Base-by-base conservation (phyloP, 352 stramenopile species). In the Globisporangium barbulae region DNA sequence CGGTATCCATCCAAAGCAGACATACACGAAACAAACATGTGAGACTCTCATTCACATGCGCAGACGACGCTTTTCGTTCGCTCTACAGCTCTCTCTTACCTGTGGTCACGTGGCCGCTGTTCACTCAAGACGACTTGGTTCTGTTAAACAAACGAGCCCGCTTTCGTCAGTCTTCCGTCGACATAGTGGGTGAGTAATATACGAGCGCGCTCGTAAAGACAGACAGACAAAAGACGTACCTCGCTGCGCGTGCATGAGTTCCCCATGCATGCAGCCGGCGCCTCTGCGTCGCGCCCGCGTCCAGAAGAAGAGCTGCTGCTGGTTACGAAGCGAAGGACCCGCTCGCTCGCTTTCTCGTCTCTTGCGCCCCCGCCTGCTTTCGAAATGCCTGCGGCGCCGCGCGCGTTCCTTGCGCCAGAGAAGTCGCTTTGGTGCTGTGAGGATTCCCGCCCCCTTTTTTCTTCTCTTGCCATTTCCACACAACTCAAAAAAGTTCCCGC, bases 51-150 rank as follows among this genome's bases (percentile, higher is more conserved):
- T 17, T 33, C 30, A 7, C 13, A 35, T 22, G 25, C 15, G 7
- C 17, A 7, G 12, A 3, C 35, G 15, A 10, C 19, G 56, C 22
- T 25, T 49, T 33, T 56, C 45, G 31, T 12, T 49, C 30, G 19
- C 33, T 64, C 21, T 33, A n/a, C 17, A 28, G 25, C 48, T 12
- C 13, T 21, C 33, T 21, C 39, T 44, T 53, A 88, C 72, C 72
- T 74, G 67, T 85, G 67, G 25, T 75, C 66, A 35, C 72, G 73
- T 50, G 72, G 71, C 37, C 73, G 72, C 15, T 74, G 65, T 67
- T 89, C 75, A 54, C 75, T 91, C 47, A 87, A 68, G 15, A 90
- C 66, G 49, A 91, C 83, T 74, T 91, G 79, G 15, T 71, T 81
- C 83, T 91, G 64, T 42, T 58, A 28, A 25, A 47, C 28, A 66